A percentile compares a stretch with the other conserved stretches of the same genome.
These are phyloP conservation scores for Kodamaea suecica DNA, from an alignment of 1,139 yeast genomes.

Conservation along the genomic window DNA sequence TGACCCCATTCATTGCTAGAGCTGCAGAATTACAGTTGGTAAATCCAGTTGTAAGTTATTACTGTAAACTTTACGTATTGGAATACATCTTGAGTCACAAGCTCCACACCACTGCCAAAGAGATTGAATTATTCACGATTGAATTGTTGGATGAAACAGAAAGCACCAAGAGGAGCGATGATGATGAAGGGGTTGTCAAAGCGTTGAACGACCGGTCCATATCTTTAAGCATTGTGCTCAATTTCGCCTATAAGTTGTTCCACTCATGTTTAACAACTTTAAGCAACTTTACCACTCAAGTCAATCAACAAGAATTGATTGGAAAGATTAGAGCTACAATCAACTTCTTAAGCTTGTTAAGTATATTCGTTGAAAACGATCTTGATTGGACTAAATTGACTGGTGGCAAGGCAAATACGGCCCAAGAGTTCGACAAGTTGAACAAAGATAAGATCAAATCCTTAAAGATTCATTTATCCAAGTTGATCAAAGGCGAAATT, in stretches of 20 bases:
- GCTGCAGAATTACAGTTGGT: conserved; percentile 48
- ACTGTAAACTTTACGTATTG: conserved; percentile 60
- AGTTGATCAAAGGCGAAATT: conserved; percentile 39
- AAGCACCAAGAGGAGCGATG: conserved; percentile 34
- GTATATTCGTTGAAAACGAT: conserved; percentile 28
- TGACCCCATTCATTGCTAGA: conserved; percentile 46
- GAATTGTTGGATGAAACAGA: conserved; percentile 65
- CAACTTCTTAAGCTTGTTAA: conserved; percentile 32
- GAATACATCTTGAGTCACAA: conserved; percentile 60
- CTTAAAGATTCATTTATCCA: conserved; percentile 40
- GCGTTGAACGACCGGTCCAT: conserved; percentile 56
- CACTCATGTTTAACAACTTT: conserved; percentile 41
- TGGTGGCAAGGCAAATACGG: conserved; percentile 29
- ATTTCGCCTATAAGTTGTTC: conserved; percentile 62
- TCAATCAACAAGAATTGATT: conserved; percentile 26
- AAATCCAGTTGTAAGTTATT: conserved; percentile 57
- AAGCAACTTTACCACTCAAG: conserved; percentile 22
- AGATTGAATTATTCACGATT: conserved; percentile 57
- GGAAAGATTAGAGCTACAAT: conserved; percentile 38
- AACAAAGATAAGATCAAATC: conserved; percentile 37
- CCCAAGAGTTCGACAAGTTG: conserved; percentile 25
- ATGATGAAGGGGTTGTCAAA: conserved; percentile 33
- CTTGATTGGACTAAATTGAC: conserved; percentile 33
- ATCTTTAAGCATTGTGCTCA: conserved; percentile 56
- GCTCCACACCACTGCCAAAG: conserved; percentile 51